Base-by-base conservation (phyloP, 768 basidiomycete species). In the Leccinum boreale region DNA sequence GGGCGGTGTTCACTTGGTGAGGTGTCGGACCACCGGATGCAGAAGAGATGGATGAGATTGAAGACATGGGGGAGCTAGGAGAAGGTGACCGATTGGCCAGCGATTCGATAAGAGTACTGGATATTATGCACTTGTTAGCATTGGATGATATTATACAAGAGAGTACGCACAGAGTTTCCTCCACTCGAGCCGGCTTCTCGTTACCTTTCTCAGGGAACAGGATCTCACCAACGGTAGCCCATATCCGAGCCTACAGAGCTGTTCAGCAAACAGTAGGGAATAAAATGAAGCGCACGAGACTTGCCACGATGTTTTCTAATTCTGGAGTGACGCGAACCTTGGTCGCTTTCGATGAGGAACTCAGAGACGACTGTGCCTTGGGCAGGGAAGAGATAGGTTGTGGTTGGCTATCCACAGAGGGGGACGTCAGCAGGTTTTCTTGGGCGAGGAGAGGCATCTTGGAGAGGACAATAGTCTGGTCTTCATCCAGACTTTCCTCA, bases 1-100 rank as follows among this genome's bases (percentile, higher is more conserved):
- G 79, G 4, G 89, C 88, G 3, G 82, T 90, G 59, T 89, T 76
- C 12, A 91, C 80, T 64, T 90, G 89, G 63, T 90, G 89, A 26
- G 80, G 72, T 5, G 85, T 85, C 1, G 83, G 82, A 11, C 72
- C 69, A n/a, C 71, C 62, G 11, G 75, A 69, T 11, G 70, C 60
- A 11, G 77, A 65, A 21, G 73, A 46, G 26, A 75, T 58, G n/a
- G 78, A 81, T 5, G 86, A 85, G 28, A 81, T 78, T 9, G 85
- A 83, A 0, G 80, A 75, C 12, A 81, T 77, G 3, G 88, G 86
- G 7, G 88, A 87, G 11, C 73, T 67, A 9, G 81, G 79, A 26
- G 80, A 73, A 23, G 84, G 82, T 1, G 77, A 76, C 52, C 80
- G 77, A 15, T 71, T 61, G 47, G 86, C 77, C 29, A 90, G 63